Evolutionary conservation across 345 rosid genomes (phyloP).

Genomic region (Conringia planisiliqua): DNA sequence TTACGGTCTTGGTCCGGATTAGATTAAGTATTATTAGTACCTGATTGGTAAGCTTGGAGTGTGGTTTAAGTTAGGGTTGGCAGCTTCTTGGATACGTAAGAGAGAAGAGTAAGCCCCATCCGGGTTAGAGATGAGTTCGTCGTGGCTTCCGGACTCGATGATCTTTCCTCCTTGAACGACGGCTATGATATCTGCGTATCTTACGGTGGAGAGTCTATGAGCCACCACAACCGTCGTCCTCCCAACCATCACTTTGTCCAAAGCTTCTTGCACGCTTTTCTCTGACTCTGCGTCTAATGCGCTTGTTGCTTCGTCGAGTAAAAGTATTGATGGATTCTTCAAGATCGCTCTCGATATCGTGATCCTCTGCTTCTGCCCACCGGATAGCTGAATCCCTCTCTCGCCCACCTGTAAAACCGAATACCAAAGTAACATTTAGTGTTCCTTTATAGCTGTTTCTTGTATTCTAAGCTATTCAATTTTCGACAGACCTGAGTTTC

Average conservation of each 20-base stretch:
- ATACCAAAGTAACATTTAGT: neutral
- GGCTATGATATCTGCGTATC: slow-evolving; percentile 83
- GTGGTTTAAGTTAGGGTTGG: slow-evolving; percentile 55
- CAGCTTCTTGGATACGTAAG: slow-evolving; percentile 71
- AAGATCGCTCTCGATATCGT: slow-evolving; percentile 79
- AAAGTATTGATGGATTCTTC: slow-evolving; percentile 78
- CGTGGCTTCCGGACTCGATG: slow-evolving; percentile 83
- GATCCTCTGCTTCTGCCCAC: slow-evolving; percentile 95
- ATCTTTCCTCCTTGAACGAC: slow-evolving; percentile 80
- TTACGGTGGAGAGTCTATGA: slow-evolving; percentile 83
- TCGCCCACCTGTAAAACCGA: slow-evolving; percentile 69
- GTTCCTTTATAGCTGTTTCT: neutral
- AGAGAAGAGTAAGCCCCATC: slow-evolving; percentile 68
- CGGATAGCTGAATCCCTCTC: slow-evolving; percentile 86
- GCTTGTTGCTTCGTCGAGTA: slow-evolving; percentile 96
- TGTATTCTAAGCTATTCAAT: neutral
- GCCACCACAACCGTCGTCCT: slow-evolving; percentile 89
- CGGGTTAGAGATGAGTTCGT: slow-evolving; percentile 71
- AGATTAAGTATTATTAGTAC: slow-evolving; percentile 21
- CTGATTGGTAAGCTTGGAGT: slow-evolving; percentile 51
- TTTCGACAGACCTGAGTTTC: slow-evolving; percentile 71
- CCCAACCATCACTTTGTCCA: slow-evolving; percentile 92
- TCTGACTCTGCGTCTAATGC: slow-evolving; percentile 93
- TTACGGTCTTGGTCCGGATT: neutral
- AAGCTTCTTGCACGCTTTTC: slow-evolving; percentile 88